Base-by-base conservation (phyloP, 306 rosid genomes). In the Casuarina glauca region DNA sequence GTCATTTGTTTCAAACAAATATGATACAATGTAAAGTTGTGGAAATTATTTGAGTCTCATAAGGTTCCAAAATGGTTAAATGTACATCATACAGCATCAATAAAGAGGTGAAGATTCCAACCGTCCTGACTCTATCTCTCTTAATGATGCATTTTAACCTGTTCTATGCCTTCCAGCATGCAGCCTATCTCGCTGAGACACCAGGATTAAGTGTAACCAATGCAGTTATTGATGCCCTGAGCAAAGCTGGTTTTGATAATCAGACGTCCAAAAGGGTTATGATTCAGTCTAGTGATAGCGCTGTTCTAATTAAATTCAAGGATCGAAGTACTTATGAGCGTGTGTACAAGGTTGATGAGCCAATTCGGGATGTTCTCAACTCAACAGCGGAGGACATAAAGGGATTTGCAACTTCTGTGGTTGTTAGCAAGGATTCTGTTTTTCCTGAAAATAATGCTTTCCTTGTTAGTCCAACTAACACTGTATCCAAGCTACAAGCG, bases 221-320 rank as follows among this genome's bases (percentile, higher is more conserved):
- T 84, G 82, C 79, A 49, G 94, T 93, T 77, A 72, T 82, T 8
- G 49, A 26, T n/a, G 83, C 89, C 60, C 84, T 96, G 81, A 84
- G 81, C 49, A 85, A 85, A 82, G 88, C 98, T 82, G 91, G 96
- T 72, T 89, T 90, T 76, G 86, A 83, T 82, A 87, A 86, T 69
- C 86, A 76, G 68, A 84, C 83, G 71, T 0, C 83, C 75, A 88
- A 43, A 46, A 79, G 78, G 80, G 96, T 96, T 74, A 78, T 87
- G 85, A 91, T 96, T 84, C 97, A 89, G 81, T 96, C 99, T 76
- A 64, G 86, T 4, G 75, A 86, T 79, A 96, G 98, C 70, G 76
- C 97, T 83, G 98, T 91, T 69, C 82, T 96, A 7, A 76, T 0
- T 74, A 85, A 85, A 70, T 87, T 96, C 74, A 88, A 87, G 83